Evolutionary conservation across 2,329 filamentous ascomycete species (phyloP), one percentile per base, ranked within the genome.

Genomic region (Aphanocladium album): DNA sequence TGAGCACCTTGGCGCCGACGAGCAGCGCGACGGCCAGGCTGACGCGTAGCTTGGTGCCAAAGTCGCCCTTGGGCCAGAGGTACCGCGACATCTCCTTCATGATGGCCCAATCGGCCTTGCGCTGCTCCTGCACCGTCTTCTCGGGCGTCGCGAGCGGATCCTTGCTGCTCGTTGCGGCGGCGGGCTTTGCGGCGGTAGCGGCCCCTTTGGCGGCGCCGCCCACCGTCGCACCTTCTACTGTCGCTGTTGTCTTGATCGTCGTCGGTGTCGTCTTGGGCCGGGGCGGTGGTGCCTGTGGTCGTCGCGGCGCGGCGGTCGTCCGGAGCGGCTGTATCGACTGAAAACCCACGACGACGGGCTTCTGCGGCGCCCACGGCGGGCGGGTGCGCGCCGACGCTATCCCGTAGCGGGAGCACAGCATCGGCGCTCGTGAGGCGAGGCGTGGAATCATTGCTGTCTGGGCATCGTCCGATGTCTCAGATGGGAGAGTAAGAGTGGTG

Each of bases 71-170:
- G 23, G 95, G 95, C 95, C 95, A 99, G 23, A 99, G 79, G 74
- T 99, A 99, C 64, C 88, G 88, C 62, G 89, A 88, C 93, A 99
- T 98, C 74, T 99, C 93, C 76, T 90, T 96, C 81, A 99, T 95
- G 67, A 99, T 99, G 52, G 93, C 93, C 93, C 93, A 97, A 71
- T 99, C 95, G 9, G 93, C 93, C 77, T 93, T 96, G 68, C 95
- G 86, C 81, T 99, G 96, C 76, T 97, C 91, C 68, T 93, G 87
- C 21, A 86, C 88, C 55, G 85, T 86, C 67, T 76, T 77, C 21
- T 76, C 74, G 33, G 66, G 65, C 11, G 61, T 49, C 33, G 69
- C 69, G 49, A 76, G 71, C 51, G 72, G 71, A 53, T 75, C 73
- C 14, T 65, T 67, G 33, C 63, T 66, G 9, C 66, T 67, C 14